Percentiles rank a stretch among this genome's conserved stretches.
Conservation (phyloP, 2,329 filamentous ascomycete species). For the Venturia pyrina region DNA sequence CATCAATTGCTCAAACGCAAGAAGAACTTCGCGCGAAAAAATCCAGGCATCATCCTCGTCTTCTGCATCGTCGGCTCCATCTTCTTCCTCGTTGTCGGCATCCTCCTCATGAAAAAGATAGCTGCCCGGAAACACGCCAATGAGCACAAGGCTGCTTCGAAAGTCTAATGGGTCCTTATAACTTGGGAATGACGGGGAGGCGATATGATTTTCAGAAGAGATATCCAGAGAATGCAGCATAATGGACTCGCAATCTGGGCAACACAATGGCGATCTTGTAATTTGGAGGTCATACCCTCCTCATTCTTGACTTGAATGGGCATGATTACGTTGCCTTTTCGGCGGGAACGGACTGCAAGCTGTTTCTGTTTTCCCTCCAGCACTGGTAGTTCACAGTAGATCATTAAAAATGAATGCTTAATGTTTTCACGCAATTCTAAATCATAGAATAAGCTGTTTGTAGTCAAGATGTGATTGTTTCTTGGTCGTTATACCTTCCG, state of each 20-base stretch:
- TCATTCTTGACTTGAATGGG: background rate
- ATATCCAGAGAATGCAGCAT: background rate
- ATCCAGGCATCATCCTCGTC: slow-evolving; percentile 53
- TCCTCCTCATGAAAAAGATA: slow-evolving; percentile 41
- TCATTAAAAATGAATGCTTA: too few species aligned
- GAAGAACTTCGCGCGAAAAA: slow-evolving; percentile 42
- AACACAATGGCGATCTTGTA: background rate
- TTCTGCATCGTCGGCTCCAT: slow-evolving; percentile 52
- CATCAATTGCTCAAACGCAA: slow-evolving; percentile 1
- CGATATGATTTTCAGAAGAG: too few species aligned
- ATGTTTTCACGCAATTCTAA: too few species aligned
- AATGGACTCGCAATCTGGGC: background rate
- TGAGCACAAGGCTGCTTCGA: background rate
- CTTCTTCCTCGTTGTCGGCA: slow-evolving; percentile 36
- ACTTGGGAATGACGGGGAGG: background rate
- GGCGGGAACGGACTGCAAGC: background rate
- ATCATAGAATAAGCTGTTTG: too few species aligned
- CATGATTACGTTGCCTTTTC: background rate
- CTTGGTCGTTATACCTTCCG: too few species aligned
- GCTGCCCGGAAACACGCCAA: slow-evolving; percentile 17
- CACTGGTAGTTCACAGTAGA: background rate
- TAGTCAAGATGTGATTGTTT: too few species aligned
- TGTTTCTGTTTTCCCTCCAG: background rate
- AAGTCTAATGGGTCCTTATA: background rate
- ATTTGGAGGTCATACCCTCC: background rate